Base-by-base conservation (phyloP, 2,329 filamentous ascomycete genomes). In the Claviceps pusilla region DNA sequence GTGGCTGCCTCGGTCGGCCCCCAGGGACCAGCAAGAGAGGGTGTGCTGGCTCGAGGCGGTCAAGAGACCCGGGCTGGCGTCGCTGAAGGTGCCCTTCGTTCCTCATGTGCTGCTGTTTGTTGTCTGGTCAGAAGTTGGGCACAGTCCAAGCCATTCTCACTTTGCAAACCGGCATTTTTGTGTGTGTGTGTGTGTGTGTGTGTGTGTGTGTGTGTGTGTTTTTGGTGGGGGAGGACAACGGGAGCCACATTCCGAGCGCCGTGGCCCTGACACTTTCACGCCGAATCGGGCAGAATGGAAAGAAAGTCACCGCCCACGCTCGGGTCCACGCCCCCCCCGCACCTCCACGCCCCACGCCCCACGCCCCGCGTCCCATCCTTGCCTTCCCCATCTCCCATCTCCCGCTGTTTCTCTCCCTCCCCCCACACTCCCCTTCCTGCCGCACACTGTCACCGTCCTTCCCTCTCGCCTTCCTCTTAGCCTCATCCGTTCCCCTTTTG, bases 31-130 rank as follows among this genome's bases (percentile, higher is more conserved):
- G 35, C 35, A 33, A 50, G 16, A 19, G 35, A 29, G 50, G 47
- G 43, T 42, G 42, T 42, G 31, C 43, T 55, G 35, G n/a, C 49
- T 16, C n/a, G 50, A 55, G 47, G 54, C 54, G 54, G 54, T 55
- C 54, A 55, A 48, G 29, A 33, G 16, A 29, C 49, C 39, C 14
- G 39, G 16, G 39, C 49, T 43, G 39, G 49, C 31, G 31, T 10
- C 28, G 50, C 50, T 19, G 50, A n/a, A 51, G 37, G 49, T 19
- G 49, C 49, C 11, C 33, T 41, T 16, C 41, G 29, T 54, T 33
- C 31, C 48, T 45, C 28, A 4, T 24, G 6, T 28, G 35, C 35
- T 43, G 49, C 43, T 42, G 35, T 39, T 55, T 50, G 54, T 41
- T 31, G 35, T 46, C 39, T 39, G 49, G 50, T 33, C 29, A 16